Evolutionary conservation across 306 rosid species (phyloP).

Genomic region (Arachis hypogaea): DNA sequence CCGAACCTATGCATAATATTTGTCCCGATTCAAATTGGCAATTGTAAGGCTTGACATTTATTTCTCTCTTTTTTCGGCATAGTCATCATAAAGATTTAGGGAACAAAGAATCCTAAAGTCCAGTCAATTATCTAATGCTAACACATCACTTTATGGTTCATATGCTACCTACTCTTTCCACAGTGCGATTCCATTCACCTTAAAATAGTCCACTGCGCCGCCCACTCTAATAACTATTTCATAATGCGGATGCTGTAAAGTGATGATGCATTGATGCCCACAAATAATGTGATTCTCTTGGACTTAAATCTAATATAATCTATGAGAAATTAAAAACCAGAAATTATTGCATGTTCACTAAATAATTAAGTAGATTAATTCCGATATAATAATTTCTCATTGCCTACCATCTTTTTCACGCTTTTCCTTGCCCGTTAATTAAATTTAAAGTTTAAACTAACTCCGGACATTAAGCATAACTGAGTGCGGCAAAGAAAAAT

Average conservation of each 20-base stretch:
- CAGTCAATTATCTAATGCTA: not conserved
- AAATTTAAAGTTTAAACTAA: no score
- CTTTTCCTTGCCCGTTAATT: not conserved
- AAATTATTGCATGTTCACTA: no score
- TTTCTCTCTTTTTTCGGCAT: not conserved
- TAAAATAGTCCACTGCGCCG: not conserved
- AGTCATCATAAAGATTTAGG: not conserved
- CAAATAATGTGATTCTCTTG: not conserved
- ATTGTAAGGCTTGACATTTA: not conserved
- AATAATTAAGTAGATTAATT: no score
- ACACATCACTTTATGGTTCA: not conserved
- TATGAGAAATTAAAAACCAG: no score
- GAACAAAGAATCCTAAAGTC: not conserved
- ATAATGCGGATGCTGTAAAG: not conserved
- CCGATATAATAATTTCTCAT: no score
- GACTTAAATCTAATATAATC: no score
- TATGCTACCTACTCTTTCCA: conserved; percentile 1
- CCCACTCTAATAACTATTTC: not conserved
- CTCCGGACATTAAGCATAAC: no score
- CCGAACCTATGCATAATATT: not conserved
- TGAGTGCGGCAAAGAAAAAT: no score
- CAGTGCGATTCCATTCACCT: conserved; percentile 1
- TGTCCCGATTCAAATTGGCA: not conserved
- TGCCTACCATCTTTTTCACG: not conserved
- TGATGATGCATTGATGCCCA: not conserved